Evolutionary conservation across 305 asterid species (phyloP).

Genomic region (Fraxinus xanthoxyloides): DNA sequence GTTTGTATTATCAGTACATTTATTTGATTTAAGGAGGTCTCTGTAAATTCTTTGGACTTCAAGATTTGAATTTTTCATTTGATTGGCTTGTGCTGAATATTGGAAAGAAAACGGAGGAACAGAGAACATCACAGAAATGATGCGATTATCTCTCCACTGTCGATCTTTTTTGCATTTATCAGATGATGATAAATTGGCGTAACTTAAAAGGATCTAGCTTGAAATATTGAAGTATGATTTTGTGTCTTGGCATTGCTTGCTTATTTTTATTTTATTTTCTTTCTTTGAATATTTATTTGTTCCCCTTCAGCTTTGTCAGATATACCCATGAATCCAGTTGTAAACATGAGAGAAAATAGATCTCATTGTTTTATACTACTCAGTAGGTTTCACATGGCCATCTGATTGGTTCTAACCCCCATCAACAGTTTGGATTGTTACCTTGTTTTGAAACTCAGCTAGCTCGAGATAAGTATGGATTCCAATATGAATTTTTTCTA

Average conservation of each 20-base stretch:
- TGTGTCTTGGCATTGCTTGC: neutral
- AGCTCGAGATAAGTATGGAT: neutral
- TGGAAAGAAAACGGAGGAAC: neutral
- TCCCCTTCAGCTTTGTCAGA: neutral
- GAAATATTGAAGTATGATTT: neutral
- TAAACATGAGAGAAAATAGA: neutral
- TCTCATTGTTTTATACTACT: neutral
- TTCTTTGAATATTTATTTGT: neutral
- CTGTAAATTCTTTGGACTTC: constrained; percentile 12
- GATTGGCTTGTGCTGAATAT: neutral
- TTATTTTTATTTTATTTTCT: neutral
- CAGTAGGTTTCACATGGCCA: neutral
- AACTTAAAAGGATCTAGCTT: neutral
- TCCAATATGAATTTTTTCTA: neutral
- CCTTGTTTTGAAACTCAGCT: neutral
- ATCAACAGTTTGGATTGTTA: neutral
- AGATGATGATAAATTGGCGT: neutral
- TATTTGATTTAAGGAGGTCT: constrained; percentile 21
- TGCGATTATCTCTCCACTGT: neutral
- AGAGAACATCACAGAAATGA: neutral
- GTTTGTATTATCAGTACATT: neutral
- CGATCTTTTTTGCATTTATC: neutral
- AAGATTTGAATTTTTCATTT: constrained; percentile 11
- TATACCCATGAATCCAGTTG: neutral
- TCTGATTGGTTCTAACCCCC: neutral